Evolutionary conservation across 1,284 basidiomycete species (phyloP).

Genomic region (Termitomyces sp.): DNA sequence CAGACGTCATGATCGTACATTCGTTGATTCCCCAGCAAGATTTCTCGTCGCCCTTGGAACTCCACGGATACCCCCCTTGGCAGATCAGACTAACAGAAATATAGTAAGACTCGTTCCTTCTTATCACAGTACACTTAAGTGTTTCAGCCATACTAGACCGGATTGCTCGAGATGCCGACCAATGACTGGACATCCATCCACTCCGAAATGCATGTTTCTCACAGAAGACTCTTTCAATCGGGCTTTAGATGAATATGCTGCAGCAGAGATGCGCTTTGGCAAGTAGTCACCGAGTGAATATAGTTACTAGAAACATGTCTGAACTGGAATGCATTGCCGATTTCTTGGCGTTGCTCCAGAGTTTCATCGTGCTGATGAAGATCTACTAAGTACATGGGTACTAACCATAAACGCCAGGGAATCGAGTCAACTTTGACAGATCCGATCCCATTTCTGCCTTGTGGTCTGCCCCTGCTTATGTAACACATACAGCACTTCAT

Average conservation of each 20-base stretch:
- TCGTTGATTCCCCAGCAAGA: constrained; percentile 36
- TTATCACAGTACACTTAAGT: neutral
- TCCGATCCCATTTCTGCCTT: too few species aligned
- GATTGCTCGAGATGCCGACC: constrained; percentile 2
- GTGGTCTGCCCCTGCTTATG: too few species aligned
- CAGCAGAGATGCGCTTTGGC: constrained; percentile 70
- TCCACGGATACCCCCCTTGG: constrained; percentile 76
- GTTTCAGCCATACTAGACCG: constrained; percentile 21
- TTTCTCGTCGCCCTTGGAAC: constrained; percentile 46
- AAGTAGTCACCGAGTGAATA: constrained; percentile 34
- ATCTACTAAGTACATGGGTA: neutral
- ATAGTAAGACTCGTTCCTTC: constrained; percentile 41
- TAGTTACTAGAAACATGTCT: neutral
- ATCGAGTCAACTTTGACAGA: neutral
- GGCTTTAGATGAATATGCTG: constrained; percentile 64
- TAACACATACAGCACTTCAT: too few species aligned
- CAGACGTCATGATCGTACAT: constrained; percentile 73
- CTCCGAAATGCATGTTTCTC: constrained; percentile 24
- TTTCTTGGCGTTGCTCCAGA: neutral
- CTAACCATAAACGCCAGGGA: neutral
- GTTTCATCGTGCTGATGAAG: neutral
- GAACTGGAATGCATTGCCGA: neutral
- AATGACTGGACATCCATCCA: constrained; percentile 10
- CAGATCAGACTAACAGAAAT: constrained; percentile 72
- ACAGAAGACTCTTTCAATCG: constrained; percentile 54